Evolutionary conservation across 768 basidiomycete species (phyloP).

Genomic region (Scleroderma bovista): DNA sequence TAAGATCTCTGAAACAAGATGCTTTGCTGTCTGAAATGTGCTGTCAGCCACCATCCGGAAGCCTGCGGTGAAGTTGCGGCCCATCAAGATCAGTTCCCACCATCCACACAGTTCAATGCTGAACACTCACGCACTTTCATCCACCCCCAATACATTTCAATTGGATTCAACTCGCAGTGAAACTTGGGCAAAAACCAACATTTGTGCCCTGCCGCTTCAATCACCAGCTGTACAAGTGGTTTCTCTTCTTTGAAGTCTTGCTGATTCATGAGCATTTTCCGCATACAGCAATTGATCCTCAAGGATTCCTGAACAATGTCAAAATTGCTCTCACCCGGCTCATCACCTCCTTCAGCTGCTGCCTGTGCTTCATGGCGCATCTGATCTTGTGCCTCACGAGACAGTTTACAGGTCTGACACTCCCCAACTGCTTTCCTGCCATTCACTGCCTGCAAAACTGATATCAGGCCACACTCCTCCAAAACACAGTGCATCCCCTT

Average conservation of each 20-base stretch:
- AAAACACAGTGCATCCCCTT: constrained; percentile 2
- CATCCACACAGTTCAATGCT: too few relatives aligned
- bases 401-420: not conserved
- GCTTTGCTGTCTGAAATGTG: constrained; percentile 17
- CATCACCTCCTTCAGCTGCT: not conserved
- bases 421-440: constrained; percentile 2
- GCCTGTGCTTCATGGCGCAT: not conserved
- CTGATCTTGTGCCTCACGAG: not conserved
- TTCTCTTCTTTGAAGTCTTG: constrained; percentile 17
- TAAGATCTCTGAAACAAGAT: constrained; percentile 20
- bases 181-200: constrained; percentile 11
- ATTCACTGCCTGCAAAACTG: not conserved
- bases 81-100: not conserved
- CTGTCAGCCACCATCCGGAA: constrained; percentile 18
- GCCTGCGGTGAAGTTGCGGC: constrained; percentile 5
- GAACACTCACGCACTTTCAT: constrained; percentile 2
- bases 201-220: constrained; percentile 16
- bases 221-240: constrained; percentile 13
- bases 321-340: not conserved
- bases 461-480: not conserved
- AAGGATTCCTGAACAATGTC: not conserved
- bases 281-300: constrained; percentile 14
- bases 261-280: constrained; percentile 12
- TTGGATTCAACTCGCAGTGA: constrained; percentile 11
- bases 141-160: constrained; percentile 8